Evolutionary conservation across 1,284 basidiomycete genomes (phyloP).

Genomic region (Meripilus lineatus): DNA sequence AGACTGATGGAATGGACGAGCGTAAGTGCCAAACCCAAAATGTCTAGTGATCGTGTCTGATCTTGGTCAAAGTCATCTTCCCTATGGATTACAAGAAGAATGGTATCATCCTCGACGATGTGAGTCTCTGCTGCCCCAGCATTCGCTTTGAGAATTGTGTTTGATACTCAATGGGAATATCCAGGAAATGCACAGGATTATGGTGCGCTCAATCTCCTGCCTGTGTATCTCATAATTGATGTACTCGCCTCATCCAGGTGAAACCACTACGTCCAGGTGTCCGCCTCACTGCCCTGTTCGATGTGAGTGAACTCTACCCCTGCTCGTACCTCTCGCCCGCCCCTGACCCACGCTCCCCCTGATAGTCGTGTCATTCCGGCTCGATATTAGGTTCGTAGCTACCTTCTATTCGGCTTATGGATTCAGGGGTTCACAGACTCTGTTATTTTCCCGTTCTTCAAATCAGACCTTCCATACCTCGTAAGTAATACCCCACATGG

Average conservation of each 20-base stretch:
- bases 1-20: conserved; percentile 66
- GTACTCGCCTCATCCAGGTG: conserved; percentile 35
- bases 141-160: neutral
- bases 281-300: conserved; percentile 68
- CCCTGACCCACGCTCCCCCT: conserved; percentile 9
- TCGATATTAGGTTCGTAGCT: conserved; percentile 47
- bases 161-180: conserved; percentile 5
- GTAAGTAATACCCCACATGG: conserved; percentile 29
- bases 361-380: conserved; percentile 59
- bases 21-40: conserved; percentile 32
- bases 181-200: conserved; percentile 55
- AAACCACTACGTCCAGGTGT: conserved; percentile 56
- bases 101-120: conserved; percentile 76
- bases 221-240: neutral
- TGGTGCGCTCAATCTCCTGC: conserved; percentile 36
- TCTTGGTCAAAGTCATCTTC: conserved; percentile 35
- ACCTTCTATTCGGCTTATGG: no score
- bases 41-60: neutral
- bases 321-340: neutral
- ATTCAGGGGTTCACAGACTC: no score
- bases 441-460: neutral
- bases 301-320: conserved; percentile 42
- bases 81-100: conserved; percentile 70
- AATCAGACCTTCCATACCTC: conserved; percentile 56
- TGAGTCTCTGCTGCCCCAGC: conserved; percentile 33